Conservation (phyloP, 345 rosid species). For the Eucalyptus curtisii region DNA sequence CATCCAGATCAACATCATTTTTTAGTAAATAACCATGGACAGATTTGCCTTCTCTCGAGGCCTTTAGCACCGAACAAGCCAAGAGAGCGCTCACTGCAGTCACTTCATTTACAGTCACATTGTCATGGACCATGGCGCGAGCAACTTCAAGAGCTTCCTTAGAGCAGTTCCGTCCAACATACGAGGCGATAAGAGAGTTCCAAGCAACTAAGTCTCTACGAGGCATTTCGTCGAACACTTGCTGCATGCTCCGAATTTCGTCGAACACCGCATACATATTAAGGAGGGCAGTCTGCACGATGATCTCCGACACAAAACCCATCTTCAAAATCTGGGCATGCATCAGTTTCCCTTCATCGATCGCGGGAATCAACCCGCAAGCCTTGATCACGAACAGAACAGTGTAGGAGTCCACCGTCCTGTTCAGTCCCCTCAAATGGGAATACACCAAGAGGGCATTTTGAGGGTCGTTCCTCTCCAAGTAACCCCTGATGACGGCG, state of each 20-base stretch:
- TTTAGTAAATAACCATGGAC: constrained; percentile 6
- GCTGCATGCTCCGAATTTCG: not conserved
- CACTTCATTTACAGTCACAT: not conserved
- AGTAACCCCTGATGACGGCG: constrained; percentile 6
- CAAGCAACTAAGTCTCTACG: constrained; percentile 12
- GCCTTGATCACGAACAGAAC: constrained; percentile 24
- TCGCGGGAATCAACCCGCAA: constrained; percentile 6
- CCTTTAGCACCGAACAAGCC: not conserved
- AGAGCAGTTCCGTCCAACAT: not conserved
- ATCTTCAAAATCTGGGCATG: constrained; percentile 20
- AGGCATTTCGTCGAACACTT: constrained; percentile 17
- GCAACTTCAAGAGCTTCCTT: constrained; percentile 1
- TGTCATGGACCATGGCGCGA: not conserved
- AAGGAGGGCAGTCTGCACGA: constrained; percentile 13
- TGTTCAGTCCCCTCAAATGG: constrained; percentile 9
- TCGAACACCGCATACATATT: not conserved
- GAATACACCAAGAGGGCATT: constrained; percentile 8
- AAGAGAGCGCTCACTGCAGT: constrained; percentile 5
- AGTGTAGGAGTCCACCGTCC: constrained; percentile 9
- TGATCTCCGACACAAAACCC: constrained; percentile 7
- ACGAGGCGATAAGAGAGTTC: constrained; percentile 13
- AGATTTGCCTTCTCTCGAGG: constrained; percentile 8
- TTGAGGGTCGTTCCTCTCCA: constrained; percentile 2
- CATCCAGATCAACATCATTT: not conserved
- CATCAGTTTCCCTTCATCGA: constrained; percentile 9